Evolutionary conservation across 2,329 filamentous ascomycete genomes (phyloP), one percentile per base, ranked within the genome.

Genomic region (Raffaelea deltoideospora): DNA sequence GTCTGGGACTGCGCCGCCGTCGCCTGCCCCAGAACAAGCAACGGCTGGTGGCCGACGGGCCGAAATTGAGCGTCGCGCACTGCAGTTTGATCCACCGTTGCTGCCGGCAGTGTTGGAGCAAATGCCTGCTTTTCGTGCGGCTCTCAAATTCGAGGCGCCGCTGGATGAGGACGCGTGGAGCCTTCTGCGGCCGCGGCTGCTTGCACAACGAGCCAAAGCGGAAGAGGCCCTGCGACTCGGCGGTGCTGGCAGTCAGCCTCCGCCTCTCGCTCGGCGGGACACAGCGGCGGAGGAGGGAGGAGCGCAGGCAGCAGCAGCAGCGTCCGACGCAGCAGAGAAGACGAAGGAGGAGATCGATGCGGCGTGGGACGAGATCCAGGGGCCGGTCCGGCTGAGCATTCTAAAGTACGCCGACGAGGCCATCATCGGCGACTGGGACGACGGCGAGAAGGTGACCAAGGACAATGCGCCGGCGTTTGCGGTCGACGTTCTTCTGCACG

Each of bases 41-140:
- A n/a, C n/a, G n/a, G n/a, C n/a, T n/a, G n/a, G n/a, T n/a, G n/a
- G n/a, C n/a, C 7, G 79, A 42, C 72, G 70, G 50, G 61, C 64
- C 13, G 81, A 85, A 46, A 86, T 88, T 48, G 79, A 86, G 53
- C 67, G 68, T 35, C 71, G 79, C 21, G 82, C 78, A 49, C 57
- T 69, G 52, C 61, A 69, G 33, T 64, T 88, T 34, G 56, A 75
- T 23, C 80, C 80, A 20, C 77, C 81, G 1, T 59, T 88, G 39
- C 58, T 62, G 34, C 57, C 74, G 28, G 65, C 64, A 44, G 63
- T 81, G 30, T 61, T 87, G 39, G 67, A 67, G 38, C 75, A 79
- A 48, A 81, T 85, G 55, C 69, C 79, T 33, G 75, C 79, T 1
- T 88, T 85, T 53, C 72, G 79, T 49, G 79, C 78, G 27, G 76